Evolutionary conservation across 257 asterid species (phyloP).

Genomic region (Verbascum thapsus): DNA sequence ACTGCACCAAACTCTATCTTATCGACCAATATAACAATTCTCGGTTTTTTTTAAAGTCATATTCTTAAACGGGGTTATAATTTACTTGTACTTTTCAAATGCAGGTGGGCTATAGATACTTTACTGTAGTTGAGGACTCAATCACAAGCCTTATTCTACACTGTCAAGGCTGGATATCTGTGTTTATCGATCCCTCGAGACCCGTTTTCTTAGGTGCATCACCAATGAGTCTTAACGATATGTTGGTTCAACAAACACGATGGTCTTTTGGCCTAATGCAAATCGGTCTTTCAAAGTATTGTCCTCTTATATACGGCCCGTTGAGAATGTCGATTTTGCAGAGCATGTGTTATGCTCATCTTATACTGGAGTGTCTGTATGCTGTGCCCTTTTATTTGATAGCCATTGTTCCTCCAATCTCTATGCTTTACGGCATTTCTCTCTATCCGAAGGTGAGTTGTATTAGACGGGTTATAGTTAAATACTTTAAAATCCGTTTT

Average conservation of each 20-base stretch:
- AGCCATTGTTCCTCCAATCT: conserved; percentile 46
- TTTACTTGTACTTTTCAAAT: conserved; percentile 4
- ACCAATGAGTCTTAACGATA: conserved; percentile 48
- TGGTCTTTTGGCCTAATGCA: conserved; percentile 56
- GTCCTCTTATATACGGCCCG: conserved; percentile 48
- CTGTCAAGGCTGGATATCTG: conserved; percentile 61
- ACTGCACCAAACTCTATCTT: no score
- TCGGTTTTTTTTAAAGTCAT: no score
- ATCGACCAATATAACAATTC: no score
- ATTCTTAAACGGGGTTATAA: not conserved
- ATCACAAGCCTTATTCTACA: conserved; percentile 50
- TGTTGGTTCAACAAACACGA: conserved; percentile 52
- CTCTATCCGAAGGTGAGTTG: conserved; percentile 54
- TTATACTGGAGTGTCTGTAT: conserved; percentile 30
- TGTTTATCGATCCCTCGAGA: conserved; percentile 38
- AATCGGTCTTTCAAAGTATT: conserved; percentile 37
- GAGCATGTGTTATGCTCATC: conserved; percentile 44
- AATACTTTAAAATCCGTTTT: no score
- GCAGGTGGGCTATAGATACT: conserved; percentile 60
- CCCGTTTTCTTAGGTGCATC: conserved; percentile 54
- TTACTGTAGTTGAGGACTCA: conserved; percentile 53
- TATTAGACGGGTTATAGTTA: no score
- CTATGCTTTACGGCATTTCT: conserved; percentile 39
- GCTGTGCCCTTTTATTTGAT: conserved; percentile 37
- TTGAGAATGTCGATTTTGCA: conserved; percentile 42